phyloP scores from a whole-genome alignment of 805 yeast species.

The Monosporozyma solicola region DNA sequence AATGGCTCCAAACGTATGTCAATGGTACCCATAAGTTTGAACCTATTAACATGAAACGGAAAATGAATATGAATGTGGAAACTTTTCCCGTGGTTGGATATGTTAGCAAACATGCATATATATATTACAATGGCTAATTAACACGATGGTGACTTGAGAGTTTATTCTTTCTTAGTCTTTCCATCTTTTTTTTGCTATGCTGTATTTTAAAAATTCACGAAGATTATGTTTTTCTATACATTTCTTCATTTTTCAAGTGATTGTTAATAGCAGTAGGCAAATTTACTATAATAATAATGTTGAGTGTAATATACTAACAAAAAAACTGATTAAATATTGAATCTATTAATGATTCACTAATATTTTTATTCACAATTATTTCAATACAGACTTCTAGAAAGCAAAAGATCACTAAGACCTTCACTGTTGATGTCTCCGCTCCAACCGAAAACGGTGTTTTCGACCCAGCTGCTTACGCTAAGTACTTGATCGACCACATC shows the following conservation, averaged over 20 bases:
- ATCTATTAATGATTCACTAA: slow-evolving; percentile 4
- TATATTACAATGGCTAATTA: not conserved
- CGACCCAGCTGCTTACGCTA: slow-evolving; percentile 95
- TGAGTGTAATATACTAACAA: slow-evolving; percentile 4
- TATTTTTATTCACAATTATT: not conserved
- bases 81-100: not conserved
- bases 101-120: not conserved
- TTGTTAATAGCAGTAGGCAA: slow-evolving; percentile 35
- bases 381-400: slow-evolving; percentile 60
- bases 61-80: not conserved
- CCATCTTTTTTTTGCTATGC: slow-evolving; percentile 12
- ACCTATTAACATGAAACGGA: slow-evolving; percentile 2
- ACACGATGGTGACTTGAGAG: not conserved
- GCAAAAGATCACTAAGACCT: slow-evolving; percentile 78
- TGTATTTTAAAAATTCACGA: slow-evolving; percentile 28
- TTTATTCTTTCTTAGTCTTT: not conserved
- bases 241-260: slow-evolving; percentile 16
- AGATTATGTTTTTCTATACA: not conserved
- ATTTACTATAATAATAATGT: slow-evolving; percentile 7
- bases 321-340: slow-evolving; percentile 17
- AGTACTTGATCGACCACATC: slow-evolving; percentile 98
- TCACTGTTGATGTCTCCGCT: slow-evolving; percentile 92
- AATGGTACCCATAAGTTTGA: not conserved
- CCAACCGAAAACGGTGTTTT: slow-evolving; percentile 96
- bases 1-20: slow-evolving; percentile 90